Base-by-base conservation (phyloP, 352 stramenopile species). In the Globisporangium ultimum region DNA sequence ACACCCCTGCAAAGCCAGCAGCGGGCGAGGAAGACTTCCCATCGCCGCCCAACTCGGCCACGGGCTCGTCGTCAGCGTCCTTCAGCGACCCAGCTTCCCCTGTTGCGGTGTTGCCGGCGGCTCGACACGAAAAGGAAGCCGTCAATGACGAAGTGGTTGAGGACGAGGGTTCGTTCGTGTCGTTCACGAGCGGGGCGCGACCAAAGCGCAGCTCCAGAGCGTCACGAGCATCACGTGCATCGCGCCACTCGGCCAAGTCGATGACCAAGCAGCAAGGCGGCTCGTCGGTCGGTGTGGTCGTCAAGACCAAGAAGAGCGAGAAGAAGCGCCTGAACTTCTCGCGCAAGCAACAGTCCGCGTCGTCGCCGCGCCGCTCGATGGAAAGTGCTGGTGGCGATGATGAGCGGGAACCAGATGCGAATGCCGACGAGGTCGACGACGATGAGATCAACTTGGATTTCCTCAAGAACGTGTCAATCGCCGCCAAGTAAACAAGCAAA, bases 361-460 rank as follows among this genome's bases (percentile, higher is more conserved):
- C 40, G 10, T 50, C 51, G 22, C 28, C 18, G 41, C 63, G 63
- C 8, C 61, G 60, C 18, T 76, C 61, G 24, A 61, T 67, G 43
- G 63, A 72, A 53, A 53, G 28, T 53, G 53, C 53, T 15, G 61
- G 67, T 18, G 71, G 68, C 41, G 65, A 76, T 48, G 65, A 36
- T 36, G 28, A 36, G 28, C 28, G 28, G 28, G 28, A 58, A 20
- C 46, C 61, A 15, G 66, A 79, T 7, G 71, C 76, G n/a, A 64
- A 63, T 0, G 68, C 81, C 12, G 70, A 82, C 12, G 76, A 87
- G 4, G 76, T 84, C 18, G 69, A 86, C 11, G 70, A 76, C 45
- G 71, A 72, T 12, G 76, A 71, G 51, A 66, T 94, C 51, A 92
- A 94, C 76, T 74, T 94, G 72, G 82, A 92, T 70, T 94, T 94